Evolutionary conservation across 805 yeast species (phyloP).

Genomic region (Kluyveromyces starmeri): DNA sequence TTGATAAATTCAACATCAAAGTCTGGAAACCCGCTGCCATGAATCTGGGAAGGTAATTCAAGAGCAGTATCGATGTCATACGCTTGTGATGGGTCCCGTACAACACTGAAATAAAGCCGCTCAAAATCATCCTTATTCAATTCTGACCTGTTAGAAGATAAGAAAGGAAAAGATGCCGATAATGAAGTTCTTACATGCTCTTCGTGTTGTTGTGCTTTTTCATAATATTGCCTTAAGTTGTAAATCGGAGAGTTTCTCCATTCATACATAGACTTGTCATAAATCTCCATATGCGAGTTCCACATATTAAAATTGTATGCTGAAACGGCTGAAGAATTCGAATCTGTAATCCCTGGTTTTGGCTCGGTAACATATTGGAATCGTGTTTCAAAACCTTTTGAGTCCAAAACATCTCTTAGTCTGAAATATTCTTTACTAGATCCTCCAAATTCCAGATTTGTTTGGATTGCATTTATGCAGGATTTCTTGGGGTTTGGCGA

Average conservation of each 20-base stretch:
- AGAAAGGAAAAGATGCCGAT: conserved; percentile 11
- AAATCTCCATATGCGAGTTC: conserved; percentile 32
- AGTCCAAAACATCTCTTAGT: conserved; percentile 35
- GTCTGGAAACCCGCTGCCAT: conserved; percentile 35
- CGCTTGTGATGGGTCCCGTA: conserved; percentile 23
- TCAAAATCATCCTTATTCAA: conserved; percentile 28
- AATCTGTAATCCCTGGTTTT: conserved; percentile 31
- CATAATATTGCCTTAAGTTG: conserved; percentile 49
- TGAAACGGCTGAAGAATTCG: conserved; percentile 30
- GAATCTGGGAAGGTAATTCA: conserved; percentile 29
- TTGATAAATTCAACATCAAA: too few species aligned
- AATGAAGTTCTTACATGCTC: conserved; percentile 16
- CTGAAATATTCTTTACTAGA: conserved; percentile 40
- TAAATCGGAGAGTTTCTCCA: conserved; percentile 41
- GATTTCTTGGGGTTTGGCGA: background rate
- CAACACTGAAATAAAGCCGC: conserved; percentile 35
- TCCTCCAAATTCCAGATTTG: conserved; percentile 27
- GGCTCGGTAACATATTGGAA: conserved; percentile 41
- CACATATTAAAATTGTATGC: conserved; percentile 37
- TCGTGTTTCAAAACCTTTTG: conserved; percentile 45
- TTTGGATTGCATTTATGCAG: background rate
- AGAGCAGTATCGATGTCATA: conserved; percentile 33
- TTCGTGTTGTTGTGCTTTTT: conserved; percentile 40
- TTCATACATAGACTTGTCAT: conserved; percentile 33
- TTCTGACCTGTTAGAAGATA: conserved; percentile 14